Conservation (phyloP, 2,329 filamentous ascomycete genomes). For the Fusarium begoniae region DNA sequence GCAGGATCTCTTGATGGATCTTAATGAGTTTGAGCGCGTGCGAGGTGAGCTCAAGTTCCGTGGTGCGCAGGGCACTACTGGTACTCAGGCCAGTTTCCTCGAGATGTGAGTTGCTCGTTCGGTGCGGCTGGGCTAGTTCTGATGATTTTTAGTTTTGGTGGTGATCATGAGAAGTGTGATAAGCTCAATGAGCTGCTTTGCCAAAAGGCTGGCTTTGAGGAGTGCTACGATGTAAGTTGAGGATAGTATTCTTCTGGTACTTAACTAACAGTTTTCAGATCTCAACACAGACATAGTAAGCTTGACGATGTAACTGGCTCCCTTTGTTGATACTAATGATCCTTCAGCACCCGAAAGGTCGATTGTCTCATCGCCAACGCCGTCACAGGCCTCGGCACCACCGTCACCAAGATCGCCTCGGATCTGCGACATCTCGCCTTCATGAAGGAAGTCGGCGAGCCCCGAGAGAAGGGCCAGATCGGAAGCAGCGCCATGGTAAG, state of each 20-base stretch:
- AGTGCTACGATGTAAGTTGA: background rate
- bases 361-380: background rate
- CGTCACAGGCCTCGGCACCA: background rate
- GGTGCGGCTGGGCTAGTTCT: background rate
- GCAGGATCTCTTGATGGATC: background rate
- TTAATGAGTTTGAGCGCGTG: background rate
- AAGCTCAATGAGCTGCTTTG: conserved; percentile 7
- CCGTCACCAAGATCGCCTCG: background rate
- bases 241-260: no score
- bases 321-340: accelerated
- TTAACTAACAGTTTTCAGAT: background rate
- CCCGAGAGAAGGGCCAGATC: background rate
- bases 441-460: background rate
- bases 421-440: background rate
- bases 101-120: background rate
- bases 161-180: conserved; percentile 6
- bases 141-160: background rate
- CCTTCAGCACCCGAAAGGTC: background rate
- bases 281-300: background rate
- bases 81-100: background rate
- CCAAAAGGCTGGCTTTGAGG: conserved; percentile 7
- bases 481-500: conserved; percentile 9
- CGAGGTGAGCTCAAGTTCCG: background rate
- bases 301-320: no score
- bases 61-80: background rate